These are phyloP conservation scores for Paecilomyces dactylethromorphus DNA, from an alignment of 2,329 filamentous ascomycete genomes.

Conservation along the genomic window DNA sequence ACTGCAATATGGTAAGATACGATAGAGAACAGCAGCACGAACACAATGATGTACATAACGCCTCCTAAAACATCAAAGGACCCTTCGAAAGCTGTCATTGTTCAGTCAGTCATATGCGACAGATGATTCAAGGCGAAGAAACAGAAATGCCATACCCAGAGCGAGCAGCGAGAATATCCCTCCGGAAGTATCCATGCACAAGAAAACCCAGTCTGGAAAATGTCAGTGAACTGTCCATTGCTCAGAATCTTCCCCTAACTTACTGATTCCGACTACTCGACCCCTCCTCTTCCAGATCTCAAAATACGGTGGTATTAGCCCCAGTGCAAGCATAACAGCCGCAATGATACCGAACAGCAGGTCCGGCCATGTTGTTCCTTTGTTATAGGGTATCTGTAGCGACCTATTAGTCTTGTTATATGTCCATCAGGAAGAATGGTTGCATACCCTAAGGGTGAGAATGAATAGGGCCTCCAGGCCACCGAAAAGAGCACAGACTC, in stretches of 20 bases:
- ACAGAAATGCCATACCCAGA: slow-evolving; percentile 37
- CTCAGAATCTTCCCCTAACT: slow-evolving; percentile 9
- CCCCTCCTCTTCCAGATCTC: slow-evolving; percentile 58
- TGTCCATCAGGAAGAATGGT: background rate
- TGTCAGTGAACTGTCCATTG: slow-evolving; percentile 15
- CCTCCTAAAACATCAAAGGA: slow-evolving; percentile 57
- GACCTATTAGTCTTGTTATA: background rate
- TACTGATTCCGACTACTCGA: slow-evolving; percentile 56
- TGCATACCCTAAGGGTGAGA: slow-evolving; percentile 46
- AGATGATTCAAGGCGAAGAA: background rate
- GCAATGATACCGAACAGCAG: slow-evolving; percentile 53
- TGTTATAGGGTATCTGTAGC: slow-evolving; percentile 46
- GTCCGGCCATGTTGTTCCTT: slow-evolving; percentile 49
- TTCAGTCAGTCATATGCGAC: slow-evolving; percentile 7
- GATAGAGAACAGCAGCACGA: background rate
- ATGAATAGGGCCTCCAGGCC: slow-evolving; percentile 52
- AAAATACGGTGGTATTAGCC: slow-evolving; percentile 55
- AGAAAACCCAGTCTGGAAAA: slow-evolving; percentile 46
- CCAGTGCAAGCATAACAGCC: slow-evolving; percentile 49
- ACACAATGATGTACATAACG: slow-evolving; percentile 54
- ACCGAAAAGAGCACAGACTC: slow-evolving; percentile 41
- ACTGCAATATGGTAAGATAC: background rate
- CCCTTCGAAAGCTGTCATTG: slow-evolving; percentile 47
- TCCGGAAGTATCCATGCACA: slow-evolving; percentile 54
- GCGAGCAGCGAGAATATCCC: slow-evolving; percentile 60